Base-by-base conservation (phyloP, 164 flowering plant species). In the Magnolia sinica region DNA sequence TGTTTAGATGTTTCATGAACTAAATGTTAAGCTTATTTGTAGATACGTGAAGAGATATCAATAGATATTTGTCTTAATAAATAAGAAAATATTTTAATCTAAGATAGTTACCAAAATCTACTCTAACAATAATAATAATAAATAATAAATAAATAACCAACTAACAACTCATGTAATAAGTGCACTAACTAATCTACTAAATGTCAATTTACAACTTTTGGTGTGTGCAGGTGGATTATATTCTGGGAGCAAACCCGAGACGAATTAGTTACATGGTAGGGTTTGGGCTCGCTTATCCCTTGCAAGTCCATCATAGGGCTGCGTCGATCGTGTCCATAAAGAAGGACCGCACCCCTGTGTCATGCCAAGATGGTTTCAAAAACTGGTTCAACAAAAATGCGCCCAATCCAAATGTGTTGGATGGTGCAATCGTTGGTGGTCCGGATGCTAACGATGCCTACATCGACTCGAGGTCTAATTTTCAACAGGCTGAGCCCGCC, bases 211-310 rank as follows among this genome's bases (percentile, higher is more conserved):
- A 22, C 49, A 5, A 3, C 45, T 37, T 37, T 37, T 37, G 45
- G 45, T 37, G 45, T 37, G 4, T 66, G 55, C 58, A 87, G 87
- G 88, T 84, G 77, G 89, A 91, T 64, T 89, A 91, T 61, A 88
- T 91, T 10, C 71, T 92, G 69, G 93, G 94, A 1, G 64, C 72
- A 1, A 92, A 92, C 73, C 90, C 93, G 0, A 81, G 76, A 27
- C 4, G 59, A 0, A 79, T 88, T 81, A 89, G 93, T 68, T 91
- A 89, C 86, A 87, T 89, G 90, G 90, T 92, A 1, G 97, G 97
- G 2, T 85, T 68, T 29, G 93, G 95, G 68, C 0, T 78, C 0
- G 86, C 68, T 13, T 92, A 84, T 65, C 95, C 94, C 0, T 5
- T 2, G 3, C 74, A 83, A 20, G 76, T 85, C 20, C 94, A 92